These are phyloP conservation scores for Dionaea muscipula DNA, from an alignment of 179 eudicot genomes.

Conservation along the genomic window DNA sequence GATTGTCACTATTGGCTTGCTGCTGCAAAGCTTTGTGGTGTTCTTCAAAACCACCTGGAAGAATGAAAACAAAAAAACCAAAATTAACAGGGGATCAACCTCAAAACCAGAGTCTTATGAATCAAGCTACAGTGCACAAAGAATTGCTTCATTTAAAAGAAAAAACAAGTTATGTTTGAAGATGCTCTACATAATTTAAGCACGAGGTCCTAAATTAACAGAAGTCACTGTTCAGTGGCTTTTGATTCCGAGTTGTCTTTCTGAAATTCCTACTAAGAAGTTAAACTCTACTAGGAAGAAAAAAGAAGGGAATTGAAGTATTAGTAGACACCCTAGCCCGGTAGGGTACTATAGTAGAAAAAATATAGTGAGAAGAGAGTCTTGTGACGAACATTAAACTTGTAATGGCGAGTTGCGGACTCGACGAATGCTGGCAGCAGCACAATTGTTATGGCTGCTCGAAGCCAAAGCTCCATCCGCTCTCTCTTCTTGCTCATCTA, in stretches of 20 bases:
- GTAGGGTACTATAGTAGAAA: neutral
- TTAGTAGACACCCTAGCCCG: neutral
- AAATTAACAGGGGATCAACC: too few species aligned
- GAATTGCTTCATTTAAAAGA: too few species aligned
- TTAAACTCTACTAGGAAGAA: too few species aligned
- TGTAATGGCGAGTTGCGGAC: conserved; percentile 37
- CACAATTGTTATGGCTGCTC: conserved; percentile 16
- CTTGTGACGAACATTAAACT: conserved; percentile 30
- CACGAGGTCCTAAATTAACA: too few species aligned
- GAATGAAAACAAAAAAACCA: neutral
- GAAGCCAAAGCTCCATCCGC: conserved; percentile 25
- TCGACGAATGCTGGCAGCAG: conserved; percentile 25
- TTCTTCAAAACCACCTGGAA: conserved; percentile 52
- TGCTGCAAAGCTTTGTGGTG: conserved; percentile 44
- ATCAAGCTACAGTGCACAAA: neutral
- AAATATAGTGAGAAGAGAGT: neutral
- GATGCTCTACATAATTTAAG: too few species aligned
- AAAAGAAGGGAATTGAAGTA: too few species aligned
- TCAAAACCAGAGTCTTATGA: too few species aligned
- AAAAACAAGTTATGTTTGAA: too few species aligned
- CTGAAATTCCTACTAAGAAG: too few species aligned
- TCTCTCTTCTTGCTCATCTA: conserved; percentile 3
- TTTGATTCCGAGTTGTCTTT: too few species aligned
- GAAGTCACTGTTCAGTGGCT: too few species aligned
- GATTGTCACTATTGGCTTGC: conserved; percentile 51